A percentile compares a stretch with the other conserved stretches of the same genome.
phyloP scores from a whole-genome alignment of 148 eudicot genomes.

The Oxyria digyna region DNA sequence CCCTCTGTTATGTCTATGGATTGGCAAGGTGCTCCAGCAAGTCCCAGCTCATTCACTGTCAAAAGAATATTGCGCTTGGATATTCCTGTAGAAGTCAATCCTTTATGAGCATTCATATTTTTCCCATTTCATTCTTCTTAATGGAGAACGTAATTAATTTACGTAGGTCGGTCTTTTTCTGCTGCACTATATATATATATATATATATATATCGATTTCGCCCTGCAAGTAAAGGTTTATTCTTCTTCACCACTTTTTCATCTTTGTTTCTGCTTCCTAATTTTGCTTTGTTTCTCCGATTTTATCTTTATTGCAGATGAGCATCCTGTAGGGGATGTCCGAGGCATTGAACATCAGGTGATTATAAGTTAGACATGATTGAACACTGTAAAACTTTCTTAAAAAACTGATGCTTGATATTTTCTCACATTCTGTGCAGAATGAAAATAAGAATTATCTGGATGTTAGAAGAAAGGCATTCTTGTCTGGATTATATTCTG shows the following conservation, averaged over 20 bases:
- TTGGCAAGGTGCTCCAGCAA: constrained; percentile 98
- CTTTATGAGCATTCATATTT: no score
- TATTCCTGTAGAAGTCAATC: constrained; percentile 83
- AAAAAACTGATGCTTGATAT: constrained; percentile 10
- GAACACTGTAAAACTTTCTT: constrained; percentile 14
- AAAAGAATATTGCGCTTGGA: constrained; percentile 85
- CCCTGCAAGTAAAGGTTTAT: no score
- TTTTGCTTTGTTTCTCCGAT: no score
- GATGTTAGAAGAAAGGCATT: constrained; percentile 24
- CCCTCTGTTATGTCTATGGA: constrained; percentile 95
- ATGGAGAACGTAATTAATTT: no score
- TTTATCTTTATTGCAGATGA: constrained; percentile 36
- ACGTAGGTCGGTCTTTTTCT: no score
- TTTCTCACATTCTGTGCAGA: constrained; percentile 14
- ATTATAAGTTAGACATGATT: neutral
- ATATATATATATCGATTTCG: no score
- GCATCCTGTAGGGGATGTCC: constrained; percentile 22
- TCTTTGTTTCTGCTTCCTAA: no score
- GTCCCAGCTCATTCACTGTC: constrained; percentile 90
- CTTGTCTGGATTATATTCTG: constrained; percentile 17
- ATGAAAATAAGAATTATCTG: constrained; percentile 11
- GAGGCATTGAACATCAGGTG: constrained; percentile 5
- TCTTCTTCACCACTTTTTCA: no score
- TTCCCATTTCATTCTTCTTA: no score
- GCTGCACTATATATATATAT: no score